Evolutionary conservation across 108 stramenopile genomes (phyloP).

Genomic region (Cyclotella cryptica): DNA sequence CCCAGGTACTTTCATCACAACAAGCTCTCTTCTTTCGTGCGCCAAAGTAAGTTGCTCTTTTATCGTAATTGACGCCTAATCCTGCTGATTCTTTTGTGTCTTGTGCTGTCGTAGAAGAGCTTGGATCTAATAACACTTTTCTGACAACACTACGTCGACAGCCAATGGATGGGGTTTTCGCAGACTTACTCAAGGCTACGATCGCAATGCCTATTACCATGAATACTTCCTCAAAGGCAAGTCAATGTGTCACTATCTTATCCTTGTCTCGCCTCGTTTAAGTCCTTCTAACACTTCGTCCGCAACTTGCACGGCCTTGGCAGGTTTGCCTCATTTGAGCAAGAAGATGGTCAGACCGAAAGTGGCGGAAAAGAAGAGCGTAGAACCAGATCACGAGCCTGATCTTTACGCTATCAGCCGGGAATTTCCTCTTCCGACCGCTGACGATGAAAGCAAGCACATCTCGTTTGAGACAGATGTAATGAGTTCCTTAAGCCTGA

Average conservation of each 20-base stretch:
- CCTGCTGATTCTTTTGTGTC: not conserved
- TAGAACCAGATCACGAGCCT: constrained; percentile 16
- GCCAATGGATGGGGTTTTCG: constrained; percentile 32
- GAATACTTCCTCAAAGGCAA: constrained; percentile 16
- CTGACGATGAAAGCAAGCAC: not conserved
- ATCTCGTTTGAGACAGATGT: too few relatives aligned
- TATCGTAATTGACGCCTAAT: not conserved
- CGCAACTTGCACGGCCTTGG: not conserved
- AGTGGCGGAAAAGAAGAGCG: constrained; percentile 6
- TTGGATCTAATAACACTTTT: not conserved
- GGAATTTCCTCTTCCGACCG: not conserved
- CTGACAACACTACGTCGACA: not conserved
- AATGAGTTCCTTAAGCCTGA: too few relatives aligned
- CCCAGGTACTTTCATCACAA: constrained; percentile 21
- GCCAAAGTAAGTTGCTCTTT: constrained; percentile 1
- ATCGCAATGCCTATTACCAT: constrained; percentile 25
- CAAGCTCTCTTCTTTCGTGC: constrained; percentile 18
- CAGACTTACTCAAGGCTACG: constrained; percentile 10
- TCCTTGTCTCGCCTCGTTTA: too few relatives aligned
- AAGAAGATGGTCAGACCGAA: constrained; percentile 26
- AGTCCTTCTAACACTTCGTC: too few relatives aligned
- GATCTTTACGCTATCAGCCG: constrained; percentile 16
- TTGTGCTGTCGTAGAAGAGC: not conserved
- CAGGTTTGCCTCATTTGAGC: constrained; percentile 18
- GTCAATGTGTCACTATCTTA: not conserved